A percentile compares a stretch with the other conserved stretches of the same genome.
Conservation (phyloP, 2,329 filamentous ascomycete genomes). For the Claviceps arundinis region DNA sequence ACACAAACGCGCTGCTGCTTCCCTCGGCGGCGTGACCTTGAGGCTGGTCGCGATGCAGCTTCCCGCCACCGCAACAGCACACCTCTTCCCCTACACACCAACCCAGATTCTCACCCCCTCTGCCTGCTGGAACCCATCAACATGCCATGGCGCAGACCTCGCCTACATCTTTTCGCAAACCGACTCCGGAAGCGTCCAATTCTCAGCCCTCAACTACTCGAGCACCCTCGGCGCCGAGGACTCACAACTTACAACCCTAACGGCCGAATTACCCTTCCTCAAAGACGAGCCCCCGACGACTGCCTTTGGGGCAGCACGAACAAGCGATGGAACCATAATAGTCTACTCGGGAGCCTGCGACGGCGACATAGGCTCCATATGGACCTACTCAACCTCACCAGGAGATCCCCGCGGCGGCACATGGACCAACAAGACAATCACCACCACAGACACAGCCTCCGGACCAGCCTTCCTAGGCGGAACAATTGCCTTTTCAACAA, state of each 20-base stretch:
- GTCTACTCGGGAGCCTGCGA: conserved; percentile 66
- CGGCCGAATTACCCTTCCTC: conserved; percentile 50
- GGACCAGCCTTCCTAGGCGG: conserved; percentile 37
- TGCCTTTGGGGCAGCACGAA: conserved; percentile 55
- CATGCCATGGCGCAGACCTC: conserved; percentile 26
- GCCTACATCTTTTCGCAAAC: conserved; percentile 59
- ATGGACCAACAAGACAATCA: conserved; percentile 19
- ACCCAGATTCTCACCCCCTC: conserved; percentile 53
- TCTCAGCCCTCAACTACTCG: conserved; percentile 56
- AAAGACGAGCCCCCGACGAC: conserved; percentile 29
- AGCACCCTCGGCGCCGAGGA: conserved; percentile 35
- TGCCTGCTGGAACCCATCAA: conserved; percentile 27
- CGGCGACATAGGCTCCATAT: conserved; percentile 42
- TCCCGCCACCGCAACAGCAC: conserved; percentile 18
- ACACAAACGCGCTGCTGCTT: background rate
- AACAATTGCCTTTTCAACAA: conserved; percentile 54
- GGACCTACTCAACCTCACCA: conserved; percentile 46
- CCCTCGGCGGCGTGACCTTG: background rate
- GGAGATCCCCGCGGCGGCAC: background rate
- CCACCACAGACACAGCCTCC: conserved; percentile 6
- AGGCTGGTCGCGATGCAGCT: conserved; percentile 2
- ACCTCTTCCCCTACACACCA: conserved; percentile 60
- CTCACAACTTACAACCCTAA: conserved; percentile 32
- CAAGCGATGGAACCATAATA: conserved; percentile 54
- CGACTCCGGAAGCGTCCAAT: conserved; percentile 29